phyloP scores from a whole-genome alignment of 768 basidiomycete species.

The Psilocybe sp. region DNA sequence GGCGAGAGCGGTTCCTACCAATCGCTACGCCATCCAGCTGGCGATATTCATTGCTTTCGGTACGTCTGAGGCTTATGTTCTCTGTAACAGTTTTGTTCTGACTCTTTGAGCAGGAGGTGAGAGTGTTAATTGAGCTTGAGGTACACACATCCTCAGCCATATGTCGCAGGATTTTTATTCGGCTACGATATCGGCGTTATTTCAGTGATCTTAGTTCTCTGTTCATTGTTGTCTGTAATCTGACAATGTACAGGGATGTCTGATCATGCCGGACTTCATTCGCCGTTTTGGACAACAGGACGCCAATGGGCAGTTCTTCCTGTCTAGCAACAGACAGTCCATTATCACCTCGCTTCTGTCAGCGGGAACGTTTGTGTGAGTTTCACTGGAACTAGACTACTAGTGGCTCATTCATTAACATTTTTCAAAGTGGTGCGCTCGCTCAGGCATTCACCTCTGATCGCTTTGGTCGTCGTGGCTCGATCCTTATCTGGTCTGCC shows the following conservation, averaged over 20 bases:
- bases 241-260: constrained; percentile 49
- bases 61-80: constrained; percentile 28
- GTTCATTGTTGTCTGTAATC: background rate
- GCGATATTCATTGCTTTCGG: constrained; percentile 76
- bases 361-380: constrained; percentile 38
- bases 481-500: constrained; percentile 72
- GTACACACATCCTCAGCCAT: constrained; percentile 1
- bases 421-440: constrained; percentile 50
- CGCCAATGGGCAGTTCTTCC: constrained; percentile 41
- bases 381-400: too few species aligned
- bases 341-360: constrained; percentile 79
- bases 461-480: constrained; percentile 65
- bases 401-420: too few species aligned
- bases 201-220: constrained; percentile 41
- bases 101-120: constrained; percentile 22
- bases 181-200: constrained; percentile 80
- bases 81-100: background rate
- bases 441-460: constrained; percentile 76
- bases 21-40: constrained; percentile 58
- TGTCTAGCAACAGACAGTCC: constrained; percentile 65
- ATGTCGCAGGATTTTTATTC: constrained; percentile 53
- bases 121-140: background rate
- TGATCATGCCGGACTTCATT: constrained; percentile 80
- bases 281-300: constrained; percentile 58
- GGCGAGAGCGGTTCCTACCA: constrained; percentile 53